A percentile compares a stretch with the other conserved stretches of the same genome.
phyloP scores from a whole-genome alignment of 2,329 filamentous ascomycete genomes.

The Arthrobotrys pseudoclavata region DNA sequence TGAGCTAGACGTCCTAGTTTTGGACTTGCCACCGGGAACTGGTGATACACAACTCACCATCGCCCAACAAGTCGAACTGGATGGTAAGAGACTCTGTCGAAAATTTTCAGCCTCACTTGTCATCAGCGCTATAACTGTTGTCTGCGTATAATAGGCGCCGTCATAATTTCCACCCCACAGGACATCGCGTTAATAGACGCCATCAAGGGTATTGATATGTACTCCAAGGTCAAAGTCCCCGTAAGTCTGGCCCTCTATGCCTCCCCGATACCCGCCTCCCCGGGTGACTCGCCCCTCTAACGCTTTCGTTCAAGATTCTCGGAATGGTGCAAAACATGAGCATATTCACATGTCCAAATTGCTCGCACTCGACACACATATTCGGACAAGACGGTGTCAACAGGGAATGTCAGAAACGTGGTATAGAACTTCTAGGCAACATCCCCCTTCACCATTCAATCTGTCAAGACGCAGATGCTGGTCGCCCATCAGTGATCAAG shows the following conservation, averaged over 20 bases:
- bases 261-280: not conserved
- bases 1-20: conserved; percentile 84
- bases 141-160: conserved; percentile 71
- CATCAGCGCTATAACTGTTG: not conserved
- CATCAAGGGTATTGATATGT: conserved; percentile 91
- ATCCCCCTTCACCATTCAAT: conserved; percentile 89
- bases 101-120: not conserved
- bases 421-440: conserved; percentile 85
- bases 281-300: conserved; percentile 2
- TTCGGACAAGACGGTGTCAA: conserved; percentile 78
- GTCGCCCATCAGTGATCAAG: conserved; percentile 89
- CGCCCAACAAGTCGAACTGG: conserved; percentile 90
- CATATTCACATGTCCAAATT: conserved; percentile 83
- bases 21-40: conserved; percentile 93
- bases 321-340: conserved; percentile 96
- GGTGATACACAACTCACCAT: conserved; percentile 98
- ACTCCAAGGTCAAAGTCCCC: conserved; percentile 84
- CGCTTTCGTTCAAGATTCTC: conserved; percentile 69
- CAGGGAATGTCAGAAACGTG: conserved; percentile 78
- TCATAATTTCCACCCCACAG: conserved; percentile 94
- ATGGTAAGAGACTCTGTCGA: conserved; percentile 72
- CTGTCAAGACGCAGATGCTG: conserved; percentile 86
- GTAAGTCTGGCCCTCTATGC: conserved; percentile 64
- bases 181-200: conserved; percentile 93
- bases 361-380: conserved; percentile 79